Evolutionary conservation across 768 basidiomycete genomes (phyloP), one percentile per base, ranked within the genome.

Genomic region (Naganishia vaughanmartiniae): DNA sequence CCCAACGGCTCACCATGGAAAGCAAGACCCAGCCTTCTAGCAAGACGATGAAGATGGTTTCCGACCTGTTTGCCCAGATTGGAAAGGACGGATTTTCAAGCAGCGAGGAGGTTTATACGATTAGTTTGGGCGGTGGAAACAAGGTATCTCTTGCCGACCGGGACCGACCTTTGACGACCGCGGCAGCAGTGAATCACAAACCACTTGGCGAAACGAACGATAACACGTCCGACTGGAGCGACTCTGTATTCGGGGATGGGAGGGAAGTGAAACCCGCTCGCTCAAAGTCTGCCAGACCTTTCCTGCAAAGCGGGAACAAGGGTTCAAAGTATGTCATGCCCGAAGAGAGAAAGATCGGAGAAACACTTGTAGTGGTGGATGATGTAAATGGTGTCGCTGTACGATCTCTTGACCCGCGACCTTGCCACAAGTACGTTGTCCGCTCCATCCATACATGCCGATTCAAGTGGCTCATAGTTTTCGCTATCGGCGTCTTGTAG

Each of bases 351-450:
- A 34, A 39, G 34, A 28, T 28, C 7, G 34, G n/a, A 58, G 17
- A 30, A 31, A 55, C 54, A 39, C 21, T 58, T 3, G 57, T 58
- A 1, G 5, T 34, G 15, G 57, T 58, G 4, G 57, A 58, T 10
- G 15, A 34, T 24, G n/a, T n/a, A n/a, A 36, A 5, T n/a, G 34
- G 57, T 4, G 9, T 39, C 19, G 57, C 31, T n/a, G 57, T 58
- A 7, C 57, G 57, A 1, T 36, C 54, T 5, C 57, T 58, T 28
- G 11, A 39, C 15, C 57, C 33, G 15, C 12, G 34, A 58, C 57
- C 57, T 7, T 58, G 57, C 34, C 57, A 58, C 34, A 33, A 39
- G 57, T 58, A 58, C 34, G 31, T n/a, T 15, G 11, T 58, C 10
- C 6, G 33, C 34, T 39, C 30, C 2, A 2, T 7, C n/a, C n/a